Evolutionary conservation across 345 rosid genomes (phyloP).

Genomic region (Clausena lansium): DNA sequence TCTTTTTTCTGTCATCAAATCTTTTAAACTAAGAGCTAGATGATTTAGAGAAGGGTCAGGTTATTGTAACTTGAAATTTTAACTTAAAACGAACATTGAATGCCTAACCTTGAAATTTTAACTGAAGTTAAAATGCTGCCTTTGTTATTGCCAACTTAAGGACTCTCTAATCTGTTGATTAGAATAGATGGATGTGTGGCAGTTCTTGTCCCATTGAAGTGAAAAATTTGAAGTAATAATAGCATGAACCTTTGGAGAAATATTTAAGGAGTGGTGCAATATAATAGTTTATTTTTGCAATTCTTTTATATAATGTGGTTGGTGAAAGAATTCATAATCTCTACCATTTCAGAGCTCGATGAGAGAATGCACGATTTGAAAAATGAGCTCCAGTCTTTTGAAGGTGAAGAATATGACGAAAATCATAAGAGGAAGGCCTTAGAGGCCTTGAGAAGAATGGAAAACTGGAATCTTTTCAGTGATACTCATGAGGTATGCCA

Average conservation of each 20-base stretch:
- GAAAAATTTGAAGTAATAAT: background rate
- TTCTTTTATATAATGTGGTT: conserved; percentile 1
- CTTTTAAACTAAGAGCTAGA: background rate
- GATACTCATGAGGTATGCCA: conserved; percentile 68
- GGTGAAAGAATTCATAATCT: background rate
- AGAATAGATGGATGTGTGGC: background rate
- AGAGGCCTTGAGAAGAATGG: conserved; percentile 88
- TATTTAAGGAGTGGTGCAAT: background rate
- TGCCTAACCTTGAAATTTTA: background rate
- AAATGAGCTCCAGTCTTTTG: conserved; percentile 90
- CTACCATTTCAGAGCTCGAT: conserved; percentile 71
- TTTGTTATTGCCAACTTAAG: background rate
- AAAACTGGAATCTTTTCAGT: conserved; percentile 92
- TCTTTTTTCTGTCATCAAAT: background rate
- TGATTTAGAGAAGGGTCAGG: background rate
- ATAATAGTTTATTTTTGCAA: background rate
- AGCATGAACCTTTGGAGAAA: background rate
- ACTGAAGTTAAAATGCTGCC: background rate
- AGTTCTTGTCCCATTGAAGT: background rate
- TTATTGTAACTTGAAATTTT: background rate
- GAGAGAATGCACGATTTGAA: conserved; percentile 95
- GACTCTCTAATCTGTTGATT: background rate
- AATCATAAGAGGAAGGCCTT: conserved; percentile 72
- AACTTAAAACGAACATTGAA: background rate
- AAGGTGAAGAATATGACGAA: conserved; percentile 84